Base-by-base conservation (phyloP, 1,284 basidiomycete genomes). In the Cryptococcus sp. region DNA sequence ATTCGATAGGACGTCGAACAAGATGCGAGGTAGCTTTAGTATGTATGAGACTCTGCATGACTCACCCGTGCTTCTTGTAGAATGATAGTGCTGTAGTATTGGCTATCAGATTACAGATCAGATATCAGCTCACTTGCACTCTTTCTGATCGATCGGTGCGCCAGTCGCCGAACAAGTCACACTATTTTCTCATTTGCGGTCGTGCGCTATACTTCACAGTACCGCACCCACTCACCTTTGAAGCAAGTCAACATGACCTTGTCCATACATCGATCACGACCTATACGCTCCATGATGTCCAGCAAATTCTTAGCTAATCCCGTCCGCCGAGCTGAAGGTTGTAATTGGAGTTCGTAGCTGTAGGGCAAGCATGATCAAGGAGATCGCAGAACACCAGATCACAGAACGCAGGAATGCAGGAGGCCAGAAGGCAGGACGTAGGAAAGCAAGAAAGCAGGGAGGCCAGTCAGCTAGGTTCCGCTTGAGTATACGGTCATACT, bases 191-290 rank as follows among this genome's bases (percentile, higher is more conserved):
- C 46, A n/a, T 25, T 51, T 27, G 45, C 35, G 42, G 15, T 35
- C 15, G 40, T 39, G 45, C 31, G 49, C 31, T 38, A 31, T 13
- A 44, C 23, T 6, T 45, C 41, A 23, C 27, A 40, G 31, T 16
- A 25, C 27, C 17, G 10, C 17, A 23, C n/a, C 1, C 8, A 66
- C 74, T 60, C 59, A 77, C 75, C 55, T 13, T 71, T 73, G 39
- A 79, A 42, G 57, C 74, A 75, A 1, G 77, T 79, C 62, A 79
- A 61, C 72, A 79, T 77, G 40, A 64, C 55, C 66, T 78, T 79
- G 17, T 66, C 59, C 74, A 79, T 73, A 10, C 62, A 65, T 23
- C 68, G 57, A 15, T 31, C 41, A 16, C 53, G 48, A 1, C 75
- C 76, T 20, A 77, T 73, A 2, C 35, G 45, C 54, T 77, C 74